These are phyloP conservation scores for Cladophialophora chaetospira DNA, from an alignment of 2,329 filamentous ascomycete genomes.

Conservation along the genomic window DNA sequence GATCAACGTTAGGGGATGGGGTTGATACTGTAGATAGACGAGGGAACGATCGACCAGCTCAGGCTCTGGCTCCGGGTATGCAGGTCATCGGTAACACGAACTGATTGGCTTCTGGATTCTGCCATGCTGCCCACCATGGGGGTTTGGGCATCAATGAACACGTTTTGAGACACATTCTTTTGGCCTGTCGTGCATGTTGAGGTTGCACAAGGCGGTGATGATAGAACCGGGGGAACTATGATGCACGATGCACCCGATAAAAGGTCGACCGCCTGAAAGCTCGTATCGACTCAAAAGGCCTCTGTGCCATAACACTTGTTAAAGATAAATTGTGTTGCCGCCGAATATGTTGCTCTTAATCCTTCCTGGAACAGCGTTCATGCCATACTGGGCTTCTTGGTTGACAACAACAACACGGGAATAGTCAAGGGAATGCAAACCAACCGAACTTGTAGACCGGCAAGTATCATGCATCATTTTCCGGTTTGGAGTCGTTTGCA, in stretches of 20 bases:
- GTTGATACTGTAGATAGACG: conserved; percentile 25
- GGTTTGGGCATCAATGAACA: neutral
- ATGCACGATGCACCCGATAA: neutral
- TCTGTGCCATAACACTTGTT: no score
- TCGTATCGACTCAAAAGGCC: no score
- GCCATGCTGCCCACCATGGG: neutral
- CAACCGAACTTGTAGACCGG: neutral
- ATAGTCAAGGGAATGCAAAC: neutral
- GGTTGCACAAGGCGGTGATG: conserved; percentile 1
- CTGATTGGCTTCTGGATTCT: conserved; percentile 21
- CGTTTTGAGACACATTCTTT: neutral
- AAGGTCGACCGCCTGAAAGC: neutral
- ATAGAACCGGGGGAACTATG: neutral
- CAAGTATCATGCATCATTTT: neutral
- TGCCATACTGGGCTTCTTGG: neutral
- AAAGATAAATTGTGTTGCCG: no score
- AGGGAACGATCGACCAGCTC: conserved; percentile 26
- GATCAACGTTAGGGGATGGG: conserved; percentile 6
- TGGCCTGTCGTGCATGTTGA: neutral
- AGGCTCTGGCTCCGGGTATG: conserved; percentile 23
- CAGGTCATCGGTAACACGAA: conserved; percentile 24
- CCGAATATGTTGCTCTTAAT: no score
- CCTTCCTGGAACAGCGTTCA: neutral
- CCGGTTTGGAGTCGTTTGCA: neutral
- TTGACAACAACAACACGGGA: neutral